These are phyloP conservation scores for Xerocomus tenax DNA, from an alignment of 1,284 basidiomycete species.

Conservation along the genomic window DNA sequence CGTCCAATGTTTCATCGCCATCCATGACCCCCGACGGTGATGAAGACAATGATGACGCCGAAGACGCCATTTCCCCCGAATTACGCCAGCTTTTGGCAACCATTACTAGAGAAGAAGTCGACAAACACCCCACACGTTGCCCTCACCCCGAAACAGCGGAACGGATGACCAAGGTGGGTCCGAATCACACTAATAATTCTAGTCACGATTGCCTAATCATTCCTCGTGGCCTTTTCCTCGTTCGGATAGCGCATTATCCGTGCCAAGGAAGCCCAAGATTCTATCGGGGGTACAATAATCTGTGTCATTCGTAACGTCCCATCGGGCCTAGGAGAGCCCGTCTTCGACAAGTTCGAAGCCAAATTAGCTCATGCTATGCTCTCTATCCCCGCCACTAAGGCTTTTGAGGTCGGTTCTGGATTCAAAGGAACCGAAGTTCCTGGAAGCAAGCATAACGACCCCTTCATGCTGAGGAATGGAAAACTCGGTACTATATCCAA, in stretches of 20 bases:
- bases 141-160: slow-evolving; percentile 84
- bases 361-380: slow-evolving; percentile 96
- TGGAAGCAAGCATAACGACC: slow-evolving; percentile 90
- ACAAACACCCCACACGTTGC: slow-evolving; percentile 83
- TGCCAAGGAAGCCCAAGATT: slow-evolving; percentile 86
- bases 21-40: slow-evolving; percentile 36
- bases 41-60: slow-evolving; percentile 61
- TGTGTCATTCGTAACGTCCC: slow-evolving; percentile 92
- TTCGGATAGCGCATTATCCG: slow-evolving; percentile 74
- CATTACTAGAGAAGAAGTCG: slow-evolving; percentile 82
- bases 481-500: slow-evolving; percentile 82
- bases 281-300: slow-evolving; percentile 94
- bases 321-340: slow-evolving; percentile 89
- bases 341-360: slow-evolving; percentile 98
- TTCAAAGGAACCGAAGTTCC: slow-evolving; percentile 94
- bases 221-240: slow-evolving; percentile 6
- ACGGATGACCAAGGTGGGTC: slow-evolving; percentile 75
- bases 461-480: slow-evolving; percentile 70
- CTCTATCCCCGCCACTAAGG: slow-evolving; percentile 97
- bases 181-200: not conserved
- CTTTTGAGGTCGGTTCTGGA: slow-evolving; percentile 95
- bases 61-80: slow-evolving; percentile 77
- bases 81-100: slow-evolving; percentile 75
- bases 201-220: slow-evolving; percentile 6
- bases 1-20: slow-evolving; percentile 40